These are phyloP conservation scores for Saprolegnia diclina DNA, from an alignment of 352 stramenopile species.

Conservation along the genomic window DNA sequence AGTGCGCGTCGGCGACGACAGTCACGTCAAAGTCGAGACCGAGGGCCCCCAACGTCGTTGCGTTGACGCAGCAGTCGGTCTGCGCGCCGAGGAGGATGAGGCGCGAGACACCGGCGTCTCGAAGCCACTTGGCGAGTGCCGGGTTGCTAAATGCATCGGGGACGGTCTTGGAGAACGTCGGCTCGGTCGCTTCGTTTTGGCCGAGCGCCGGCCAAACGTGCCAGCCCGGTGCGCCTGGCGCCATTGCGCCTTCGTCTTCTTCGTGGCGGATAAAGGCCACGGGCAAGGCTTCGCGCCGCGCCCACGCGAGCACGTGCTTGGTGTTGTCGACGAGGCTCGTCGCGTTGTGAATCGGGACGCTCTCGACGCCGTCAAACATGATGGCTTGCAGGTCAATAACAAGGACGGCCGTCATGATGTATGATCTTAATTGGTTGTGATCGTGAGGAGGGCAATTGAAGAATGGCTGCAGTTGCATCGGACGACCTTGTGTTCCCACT, in stretches of 20 bases:
- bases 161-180: conserved; percentile 6
- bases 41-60: not conserved
- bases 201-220: not conserved
- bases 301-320: not conserved
- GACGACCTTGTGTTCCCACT: too few relatives aligned
- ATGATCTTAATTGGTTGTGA: too few relatives aligned
- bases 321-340: not conserved
- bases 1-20: conserved; percentile 1
- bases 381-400: conserved; percentile 9
- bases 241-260: not conserved
- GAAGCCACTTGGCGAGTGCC: not conserved
- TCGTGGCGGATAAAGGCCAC: not conserved
- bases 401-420: not conserved
- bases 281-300: not conserved
- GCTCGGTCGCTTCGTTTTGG: not conserved
- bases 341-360: conserved; percentile 4
- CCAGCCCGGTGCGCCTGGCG: not conserved
- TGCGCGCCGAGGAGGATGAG: not conserved
- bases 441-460: too few relatives aligned
- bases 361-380: conserved; percentile 8
- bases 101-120: not conserved
- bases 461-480: too few relatives aligned
- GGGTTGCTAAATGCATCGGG: conserved; percentile 4
- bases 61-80: conserved; percentile 6
- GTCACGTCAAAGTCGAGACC: not conserved